A percentile compares a stretch with the other conserved stretches of the same genome.
These are phyloP conservation scores for Coniochaeta ligniaria DNA, from an alignment of 2,329 filamentous ascomycete genomes.

Conservation along the genomic window DNA sequence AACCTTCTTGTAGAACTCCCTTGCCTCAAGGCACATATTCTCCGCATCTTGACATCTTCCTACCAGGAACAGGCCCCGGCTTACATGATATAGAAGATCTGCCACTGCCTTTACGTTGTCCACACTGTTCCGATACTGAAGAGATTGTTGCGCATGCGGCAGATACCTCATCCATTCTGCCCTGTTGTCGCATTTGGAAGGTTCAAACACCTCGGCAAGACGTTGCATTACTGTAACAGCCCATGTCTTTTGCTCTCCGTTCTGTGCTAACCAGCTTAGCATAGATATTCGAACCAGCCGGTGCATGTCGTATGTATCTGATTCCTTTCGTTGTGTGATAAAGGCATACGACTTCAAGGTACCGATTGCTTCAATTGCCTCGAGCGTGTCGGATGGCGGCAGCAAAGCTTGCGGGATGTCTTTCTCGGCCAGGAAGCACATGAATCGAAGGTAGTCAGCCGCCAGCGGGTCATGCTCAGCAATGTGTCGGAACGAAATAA, in stretches of 20 bases:
- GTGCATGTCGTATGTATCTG: conserved; percentile 19
- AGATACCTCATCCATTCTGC: conserved; percentile 16
- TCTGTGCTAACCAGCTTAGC: conserved; percentile 18
- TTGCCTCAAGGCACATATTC: neutral
- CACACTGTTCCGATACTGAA: conserved; percentile 1
- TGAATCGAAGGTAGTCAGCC: conserved; percentile 19
- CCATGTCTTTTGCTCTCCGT: conserved; percentile 3
- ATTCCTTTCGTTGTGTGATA: conserved; percentile 13
- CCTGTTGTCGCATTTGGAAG: conserved; percentile 9
- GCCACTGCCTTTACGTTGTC: neutral
- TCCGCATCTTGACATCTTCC: conserved; percentile 9
- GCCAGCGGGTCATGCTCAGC: conserved; percentile 14
- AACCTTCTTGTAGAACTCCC: too few relatives aligned
- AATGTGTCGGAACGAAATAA: conserved; percentile 25
- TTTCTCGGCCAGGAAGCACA: conserved; percentile 20
- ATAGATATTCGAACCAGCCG: conserved; percentile 22
- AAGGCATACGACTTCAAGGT: conserved; percentile 21
- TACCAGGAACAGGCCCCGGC: neutral
- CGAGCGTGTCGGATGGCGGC: conserved; percentile 3
- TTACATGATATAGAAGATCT: conserved; percentile 1
- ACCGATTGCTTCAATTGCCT: conserved; percentile 11
- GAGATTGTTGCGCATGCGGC: conserved; percentile 11
- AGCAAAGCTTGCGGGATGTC: conserved; percentile 21
- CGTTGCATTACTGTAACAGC: conserved; percentile 5
- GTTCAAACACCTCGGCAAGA: conserved; percentile 8